Evolutionary conservation across 2,329 filamentous ascomycete species (phyloP).

Genomic region (Zarea fungicola): DNA sequence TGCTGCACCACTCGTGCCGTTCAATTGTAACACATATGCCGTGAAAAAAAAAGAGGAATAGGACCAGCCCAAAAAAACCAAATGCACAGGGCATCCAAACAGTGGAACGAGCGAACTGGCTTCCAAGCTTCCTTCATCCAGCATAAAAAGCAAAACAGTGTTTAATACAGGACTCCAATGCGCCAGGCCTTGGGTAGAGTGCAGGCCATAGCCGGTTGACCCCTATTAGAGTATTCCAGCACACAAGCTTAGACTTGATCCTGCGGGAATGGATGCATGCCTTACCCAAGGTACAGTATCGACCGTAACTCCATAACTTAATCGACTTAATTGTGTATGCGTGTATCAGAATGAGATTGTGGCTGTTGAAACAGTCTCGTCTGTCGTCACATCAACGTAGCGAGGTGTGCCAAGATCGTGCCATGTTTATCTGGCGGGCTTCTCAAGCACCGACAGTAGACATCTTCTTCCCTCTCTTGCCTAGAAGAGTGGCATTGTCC

Average conservation of each 20-base stretch:
- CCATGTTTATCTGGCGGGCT: constrained; percentile 1
- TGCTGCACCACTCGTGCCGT: too few relatives aligned
- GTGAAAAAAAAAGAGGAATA: neutral
- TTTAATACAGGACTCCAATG: constrained; percentile 8
- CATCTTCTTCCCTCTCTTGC: constrained; percentile 57
- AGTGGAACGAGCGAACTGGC: constrained; percentile 2
- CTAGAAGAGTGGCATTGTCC: constrained; percentile 83
- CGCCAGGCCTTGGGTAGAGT: constrained; percentile 4
- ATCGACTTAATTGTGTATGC: constrained; percentile 5
- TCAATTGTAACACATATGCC: constrained; percentile 4
- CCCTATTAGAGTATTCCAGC: neutral
- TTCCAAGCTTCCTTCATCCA: constrained; percentile 3
- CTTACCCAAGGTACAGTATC: neutral
- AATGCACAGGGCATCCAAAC: constrained; percentile 2
- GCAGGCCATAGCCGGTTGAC: neutral
- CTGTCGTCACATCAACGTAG: neutral
- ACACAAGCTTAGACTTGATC: neutral
- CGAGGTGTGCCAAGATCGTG: neutral
- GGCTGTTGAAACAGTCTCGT: neutral
- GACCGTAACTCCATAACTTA: neutral
- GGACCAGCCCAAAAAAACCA: constrained; percentile 1
- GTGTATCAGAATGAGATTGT: neutral
- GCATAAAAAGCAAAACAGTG: neutral
- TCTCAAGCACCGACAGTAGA: constrained; percentile 37
- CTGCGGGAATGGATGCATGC: neutral